phyloP scores from a whole-genome alignment of 176 grass and related monocot species.

The Aegilops umbellulata region DNA sequence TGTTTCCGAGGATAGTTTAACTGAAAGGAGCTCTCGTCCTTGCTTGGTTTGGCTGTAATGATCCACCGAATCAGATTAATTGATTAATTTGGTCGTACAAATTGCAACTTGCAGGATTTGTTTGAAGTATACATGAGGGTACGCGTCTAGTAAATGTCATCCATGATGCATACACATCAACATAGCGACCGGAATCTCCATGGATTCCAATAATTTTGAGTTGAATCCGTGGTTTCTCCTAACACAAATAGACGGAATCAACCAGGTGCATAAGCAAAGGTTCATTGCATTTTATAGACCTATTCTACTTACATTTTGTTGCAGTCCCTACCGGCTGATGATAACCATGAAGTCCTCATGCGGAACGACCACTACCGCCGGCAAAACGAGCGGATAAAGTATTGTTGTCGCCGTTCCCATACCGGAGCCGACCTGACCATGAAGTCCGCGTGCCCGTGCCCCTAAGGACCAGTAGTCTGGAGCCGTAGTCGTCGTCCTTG shows the following conservation, averaged over 20 bases:
- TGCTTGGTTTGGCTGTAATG: not conserved
- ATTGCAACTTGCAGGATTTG: not conserved
- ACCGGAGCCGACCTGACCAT: too few species aligned
- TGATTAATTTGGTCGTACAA: not conserved
- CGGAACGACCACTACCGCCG: too few species aligned
- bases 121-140: not conserved
- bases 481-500: too few species aligned
- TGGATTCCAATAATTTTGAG: slow-evolving; percentile 12
- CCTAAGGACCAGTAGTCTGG: too few species aligned
- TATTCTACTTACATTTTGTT: not conserved
- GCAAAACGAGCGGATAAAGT: too few species aligned
- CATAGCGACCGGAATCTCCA: slow-evolving; percentile 12
- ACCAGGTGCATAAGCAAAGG: slow-evolving; percentile 3
- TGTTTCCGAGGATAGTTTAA: not conserved
- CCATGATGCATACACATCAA: not conserved
- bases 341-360: too few species aligned
- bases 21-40: not conserved
- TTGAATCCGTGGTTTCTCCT: not conserved
- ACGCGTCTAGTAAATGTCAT: not conserved
- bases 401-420: too few species aligned
- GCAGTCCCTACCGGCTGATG: not conserved
- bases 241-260: slow-evolving; percentile 27
- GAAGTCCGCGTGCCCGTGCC: too few species aligned
- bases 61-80: not conserved
- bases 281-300: not conserved